Conservation (phyloP, 2,329 filamentous ascomycete species). For the Bimuria novae-zelandiae region DNA sequence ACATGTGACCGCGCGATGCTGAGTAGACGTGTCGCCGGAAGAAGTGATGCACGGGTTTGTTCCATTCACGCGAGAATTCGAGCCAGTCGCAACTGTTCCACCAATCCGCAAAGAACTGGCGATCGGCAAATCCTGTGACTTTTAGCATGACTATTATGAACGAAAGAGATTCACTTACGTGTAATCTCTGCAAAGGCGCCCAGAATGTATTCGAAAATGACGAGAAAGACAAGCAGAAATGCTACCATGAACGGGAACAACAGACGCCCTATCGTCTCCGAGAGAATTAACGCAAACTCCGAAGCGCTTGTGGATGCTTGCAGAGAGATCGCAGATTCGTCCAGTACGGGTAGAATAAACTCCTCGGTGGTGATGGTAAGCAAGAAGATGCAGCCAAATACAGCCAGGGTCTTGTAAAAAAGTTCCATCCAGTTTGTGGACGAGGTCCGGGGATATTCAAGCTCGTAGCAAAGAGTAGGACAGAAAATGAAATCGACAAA, state of each 20-base stretch:
- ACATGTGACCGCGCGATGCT: conserved; percentile 76
- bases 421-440: conserved; percentile 80
- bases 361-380: conserved; percentile 90
- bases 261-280: conserved; percentile 87
- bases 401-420: conserved; percentile 81
- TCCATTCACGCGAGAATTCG: conserved; percentile 95
- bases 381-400: conserved; percentile 96
- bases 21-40: conserved; percentile 92
- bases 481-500: conserved; percentile 87
- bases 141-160: conserved; percentile 3
- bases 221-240: conserved; percentile 92
- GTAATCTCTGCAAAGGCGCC: conserved; percentile 95
- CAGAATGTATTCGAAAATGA: conserved; percentile 96
- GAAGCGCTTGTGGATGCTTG: conserved; percentile 53
- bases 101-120: conserved; percentile 85
- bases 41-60: conserved; percentile 96
- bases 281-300: conserved; percentile 78
- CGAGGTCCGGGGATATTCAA: conserved; percentile 86
- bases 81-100: conserved; percentile 84
- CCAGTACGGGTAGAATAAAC: conserved; percentile 89
- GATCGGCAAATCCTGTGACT: conserved; percentile 74
- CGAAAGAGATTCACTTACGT: conserved; percentile 42
- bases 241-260: conserved; percentile 98
- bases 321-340: conserved; percentile 67
- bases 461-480: conserved; percentile 95